Evolutionary conservation across 2,329 filamentous ascomycete species (phyloP), one percentile per base, ranked within the genome.

Genomic region (Sclerotinia nivalis): DNA sequence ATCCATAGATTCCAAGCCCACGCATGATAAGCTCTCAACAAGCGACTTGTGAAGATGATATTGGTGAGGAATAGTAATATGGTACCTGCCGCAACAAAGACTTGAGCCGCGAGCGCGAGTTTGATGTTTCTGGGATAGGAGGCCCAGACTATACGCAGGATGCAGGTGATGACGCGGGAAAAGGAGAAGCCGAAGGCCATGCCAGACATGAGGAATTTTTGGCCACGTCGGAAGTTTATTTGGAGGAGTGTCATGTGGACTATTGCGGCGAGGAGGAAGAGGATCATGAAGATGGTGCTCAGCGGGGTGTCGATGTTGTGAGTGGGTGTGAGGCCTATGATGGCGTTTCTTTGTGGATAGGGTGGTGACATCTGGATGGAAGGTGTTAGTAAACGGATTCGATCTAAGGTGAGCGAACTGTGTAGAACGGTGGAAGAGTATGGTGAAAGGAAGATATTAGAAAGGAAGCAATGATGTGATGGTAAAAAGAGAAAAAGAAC

Each of bases 21-120:
- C 1, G 78, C 77, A 75, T 94, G 91, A 65, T 88, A 86, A 8
- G 90, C 89, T 61, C 93, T 86, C 37, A 96, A 80, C 43, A 96
- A 84, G 54, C 93, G 88, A 79, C 93, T 91, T 0, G 89, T 81
- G 76, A 93, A 91, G 76, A 96, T 81, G 52, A 96, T 81, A 80
- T 96, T 95, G 79, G 93, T 82, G 74, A 94, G 81, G 79, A 92
- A 94, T 40, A 96, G 82, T 10, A 96, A 80, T 50, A 96, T 79
- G 18, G 93, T 88, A 28, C 73, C 74, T 12, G 68, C 73, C 10
- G 72, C 70, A 34, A 74, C 59, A 28, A 69, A 69, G 2, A 69
- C 31, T n/a, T 64, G 59, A 1, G 67, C 67, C 1, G 67, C 49
- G 22, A 69, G 47, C 20, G 49, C 67, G 25, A 69, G 31, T 10